Base-by-base conservation (phyloP, 495 filamentous ascomycete genomes). In the Penicillium cosmopolitanum region DNA sequence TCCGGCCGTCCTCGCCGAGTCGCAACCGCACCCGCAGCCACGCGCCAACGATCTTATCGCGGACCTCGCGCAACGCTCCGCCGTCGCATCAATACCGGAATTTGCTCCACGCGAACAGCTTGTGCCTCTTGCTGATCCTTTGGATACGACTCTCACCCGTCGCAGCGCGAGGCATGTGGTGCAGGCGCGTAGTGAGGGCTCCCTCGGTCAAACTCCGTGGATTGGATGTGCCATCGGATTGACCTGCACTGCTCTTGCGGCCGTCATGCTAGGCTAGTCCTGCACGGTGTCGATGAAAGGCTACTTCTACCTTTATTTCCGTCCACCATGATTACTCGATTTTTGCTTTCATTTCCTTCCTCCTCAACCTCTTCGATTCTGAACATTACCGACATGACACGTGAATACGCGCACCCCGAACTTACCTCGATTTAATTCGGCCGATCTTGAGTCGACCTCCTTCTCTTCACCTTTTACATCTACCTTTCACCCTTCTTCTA, bases 181-280 rank as follows among this genome's bases (percentile, higher is more conserved):
- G 42, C 69, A 67, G 52, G 74, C 68, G 38, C 68, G 77, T 57
- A 80, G 75, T 56, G 78, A 80, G 58, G 78, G 78, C 28, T 74
- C 72, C 10, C 65, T 80, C 0, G 78, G 78, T 21, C 76, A 80
- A 56, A 75, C 78, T 1, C 78, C 78, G 33, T 80, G 78, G 78
- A 77, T 78, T 51, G 78, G 78, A 23, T 79, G 79, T 77, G 78
- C 74, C 15, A 77, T 80, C 51, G 78, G 78, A 25, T 51, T 80
- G 51, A 77, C 75, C 21, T 79, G 71, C 50, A 80, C 78, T 33
- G 73, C 76, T 9, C 53, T 79, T 31, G 72, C 78, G 12, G 78
- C 78, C 10, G 74, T 78, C 28, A 79, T 78, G 75, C 63, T 80
- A 53, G 78, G 78, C 33, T 79, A 57, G 42, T 28, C 25, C 23